These are phyloP conservation scores for Ustilago xerochloae DNA, from an alignment of 1,284 basidiomycete genomes.

Conservation along the genomic window DNA sequence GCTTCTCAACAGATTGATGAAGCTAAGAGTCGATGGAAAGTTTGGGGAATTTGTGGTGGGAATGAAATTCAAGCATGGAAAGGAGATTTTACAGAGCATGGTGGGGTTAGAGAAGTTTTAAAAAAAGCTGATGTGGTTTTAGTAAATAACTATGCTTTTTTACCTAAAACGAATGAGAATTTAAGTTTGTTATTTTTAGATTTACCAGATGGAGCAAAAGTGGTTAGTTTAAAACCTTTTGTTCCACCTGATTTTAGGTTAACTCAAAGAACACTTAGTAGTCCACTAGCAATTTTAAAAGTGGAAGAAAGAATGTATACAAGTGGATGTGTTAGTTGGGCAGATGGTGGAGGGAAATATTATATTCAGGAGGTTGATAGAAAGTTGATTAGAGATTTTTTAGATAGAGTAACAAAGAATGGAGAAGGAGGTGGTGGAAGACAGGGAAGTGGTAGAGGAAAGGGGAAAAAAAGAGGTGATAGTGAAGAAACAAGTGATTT, in stretches of 20 bases:
- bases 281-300: constrained; percentile 62
- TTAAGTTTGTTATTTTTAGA: constrained; percentile 73
- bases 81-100: constrained; percentile 71
- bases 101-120: constrained; percentile 66
- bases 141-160: constrained; percentile 72
- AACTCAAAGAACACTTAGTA: constrained; percentile 68
- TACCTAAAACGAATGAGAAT: constrained; percentile 71
- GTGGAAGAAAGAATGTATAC: constrained; percentile 57
- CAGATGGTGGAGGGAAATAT: constrained; percentile 63
- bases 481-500: constrained; percentile 7
- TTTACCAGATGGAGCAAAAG: constrained; percentile 71
- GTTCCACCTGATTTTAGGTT: constrained; percentile 71
- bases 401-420: constrained; percentile 5
- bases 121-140: constrained; percentile 72
- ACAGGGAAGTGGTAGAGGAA: constrained; percentile 1
- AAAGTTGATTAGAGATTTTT: constrained; percentile 39
- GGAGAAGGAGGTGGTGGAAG: background rate
- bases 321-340: constrained; percentile 63
- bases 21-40: constrained; percentile 70
- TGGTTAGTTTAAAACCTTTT: constrained; percentile 73
- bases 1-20: constrained; percentile 71
- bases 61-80: constrained; percentile 69
- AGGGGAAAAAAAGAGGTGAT: too few species aligned
- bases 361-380: constrained; percentile 63
- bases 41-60: constrained; percentile 71